Conservation (phyloP, 2,329 filamentous ascomycete species). For the Cladosporium sp. region DNA sequence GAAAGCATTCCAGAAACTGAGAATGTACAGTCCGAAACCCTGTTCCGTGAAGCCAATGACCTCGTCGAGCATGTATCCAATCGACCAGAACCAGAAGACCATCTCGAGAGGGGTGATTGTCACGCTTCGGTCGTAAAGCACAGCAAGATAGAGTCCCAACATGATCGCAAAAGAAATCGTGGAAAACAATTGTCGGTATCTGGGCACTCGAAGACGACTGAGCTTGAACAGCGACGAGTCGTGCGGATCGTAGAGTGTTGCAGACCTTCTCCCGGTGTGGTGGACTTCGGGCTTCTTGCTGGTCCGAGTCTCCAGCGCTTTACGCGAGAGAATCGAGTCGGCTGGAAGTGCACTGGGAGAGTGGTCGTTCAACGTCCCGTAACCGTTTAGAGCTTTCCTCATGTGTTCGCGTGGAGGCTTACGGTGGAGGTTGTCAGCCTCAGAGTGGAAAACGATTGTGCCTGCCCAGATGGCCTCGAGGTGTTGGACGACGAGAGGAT, state of each 20-base stretch:
- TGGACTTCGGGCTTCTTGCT: constrained; percentile 29
- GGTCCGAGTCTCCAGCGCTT: constrained; percentile 27
- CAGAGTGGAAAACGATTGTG: constrained; percentile 89
- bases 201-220: constrained; percentile 83
- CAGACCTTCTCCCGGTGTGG: constrained; percentile 63
- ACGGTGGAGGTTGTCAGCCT: constrained; percentile 80
- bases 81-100: constrained; percentile 96
- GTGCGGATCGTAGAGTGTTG: constrained; percentile 84
- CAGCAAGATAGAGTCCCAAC: constrained; percentile 80
- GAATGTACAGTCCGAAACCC: constrained; percentile 92
- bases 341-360: constrained; percentile 32
- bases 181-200: constrained; percentile 87
- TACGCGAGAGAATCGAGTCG: constrained; percentile 32
- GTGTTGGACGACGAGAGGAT: constrained; percentile 88
- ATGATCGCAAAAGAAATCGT: constrained; percentile 84
- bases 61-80: constrained; percentile 95
- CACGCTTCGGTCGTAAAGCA: constrained; percentile 72
- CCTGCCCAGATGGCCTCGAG: constrained; percentile 98
- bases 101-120: constrained; percentile 83
- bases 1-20: constrained; percentile 97
- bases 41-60: constrained; percentile 95
- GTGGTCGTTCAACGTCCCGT: constrained; percentile 41
- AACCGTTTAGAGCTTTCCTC: constrained; percentile 28
- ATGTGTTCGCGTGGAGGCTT: constrained; percentile 38
- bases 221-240: constrained; percentile 90